Evolutionary conservation across 495 filamentous ascomycete genomes (phyloP), one percentile per base, ranked within the genome.

Genomic region (Rhypophila decipiens): DNA sequence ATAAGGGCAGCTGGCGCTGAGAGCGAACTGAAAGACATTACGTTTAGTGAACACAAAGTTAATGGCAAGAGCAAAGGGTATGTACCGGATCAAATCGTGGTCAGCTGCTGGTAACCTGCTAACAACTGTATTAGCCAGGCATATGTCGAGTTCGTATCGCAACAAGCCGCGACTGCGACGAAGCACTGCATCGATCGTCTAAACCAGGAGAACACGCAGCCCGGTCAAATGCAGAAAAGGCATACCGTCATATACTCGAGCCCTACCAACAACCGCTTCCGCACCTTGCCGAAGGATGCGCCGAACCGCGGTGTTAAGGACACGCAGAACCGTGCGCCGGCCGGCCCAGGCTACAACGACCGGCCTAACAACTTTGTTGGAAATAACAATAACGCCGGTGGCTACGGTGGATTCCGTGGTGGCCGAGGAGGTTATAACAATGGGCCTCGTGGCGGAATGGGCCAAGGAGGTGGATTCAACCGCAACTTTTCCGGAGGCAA

Each of bases 51-150:
- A 61, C 93, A 97, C 66, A 98, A 98, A 66, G 89, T 97, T 12
- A 98, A 98, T 57, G 93, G 93, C 45, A 98, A 98, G 66, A 93
- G 87, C 64, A 96, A 96, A 70, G 90, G 91, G 91, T 96, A 74
- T 55, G 84, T 66, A 36, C 2, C 34, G 31, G 20, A 22, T 7
- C 20, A 24, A 8, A 39, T 19, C n/a, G 33, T 31, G 7, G 33
- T 39, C 31, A 39, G 40, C 42, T 47, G 5, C 12, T 42, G 12
- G 29, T 3, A 20, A 43, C 18, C 48, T 29, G 38, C 53, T 66
- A 44, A 58, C 56, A 20, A 8, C 31, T 17, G 2, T 23, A 43
- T 45, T 59, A 96, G 93, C 5, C 90, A 96, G 84, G 89, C 82
- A 0, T 98, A 89, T 57, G 69, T 96, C 34, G 85, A 95, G 59